Percentiles rank a stretch among this genome's conserved stretches.
These are phyloP conservation scores for Pythium guiyangense DNA, from an alignment of 352 stramenopile genomes.

Conservation along the genomic window DNA sequence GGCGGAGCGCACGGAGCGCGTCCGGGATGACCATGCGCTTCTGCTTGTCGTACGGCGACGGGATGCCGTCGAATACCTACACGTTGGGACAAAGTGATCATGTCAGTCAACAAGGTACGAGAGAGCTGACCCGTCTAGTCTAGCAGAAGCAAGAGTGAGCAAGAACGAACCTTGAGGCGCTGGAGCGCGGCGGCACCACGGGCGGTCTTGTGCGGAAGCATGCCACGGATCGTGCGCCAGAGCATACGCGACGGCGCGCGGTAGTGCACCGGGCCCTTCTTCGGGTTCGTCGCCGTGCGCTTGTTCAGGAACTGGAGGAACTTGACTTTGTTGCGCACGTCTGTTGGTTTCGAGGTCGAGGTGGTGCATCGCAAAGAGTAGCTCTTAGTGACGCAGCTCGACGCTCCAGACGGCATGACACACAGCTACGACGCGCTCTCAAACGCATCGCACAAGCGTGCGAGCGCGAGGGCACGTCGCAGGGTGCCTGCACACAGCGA, in stretches of 20 bases:
- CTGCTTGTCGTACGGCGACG: conserved; percentile 98
- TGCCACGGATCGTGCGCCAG: conserved; percentile 93
- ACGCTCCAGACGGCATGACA: conserved; percentile 73
- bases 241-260: conserved; percentile 94
- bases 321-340: conserved; percentile 96
- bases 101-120: background rate
- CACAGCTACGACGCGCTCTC: conserved; percentile 29
- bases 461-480: conserved; percentile 17
- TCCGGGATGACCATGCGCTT: conserved; percentile 98
- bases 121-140: background rate
- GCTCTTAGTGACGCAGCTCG: conserved; percentile 3
- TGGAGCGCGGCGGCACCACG: conserved; percentile 94
- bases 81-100: background rate
- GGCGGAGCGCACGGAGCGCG: conserved; percentile 91
- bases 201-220: conserved; percentile 98
- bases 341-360: conserved; percentile 34
- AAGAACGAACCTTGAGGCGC: conserved; percentile 86
- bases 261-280: conserved; percentile 97
- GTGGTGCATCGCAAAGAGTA: conserved; percentile 18
- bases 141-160: background rate
- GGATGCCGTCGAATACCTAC: conserved; percentile 98
- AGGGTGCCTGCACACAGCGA: conserved; percentile 87
- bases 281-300: conserved; percentile 97
- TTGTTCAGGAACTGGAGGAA: conserved; percentile 99
- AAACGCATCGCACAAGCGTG: conserved; percentile 7